Percentiles rank a stretch among this genome's conserved stretches.
Conservation (phyloP, 2,329 filamentous ascomycete genomes). For the Bipolaris sorokiniana region DNA sequence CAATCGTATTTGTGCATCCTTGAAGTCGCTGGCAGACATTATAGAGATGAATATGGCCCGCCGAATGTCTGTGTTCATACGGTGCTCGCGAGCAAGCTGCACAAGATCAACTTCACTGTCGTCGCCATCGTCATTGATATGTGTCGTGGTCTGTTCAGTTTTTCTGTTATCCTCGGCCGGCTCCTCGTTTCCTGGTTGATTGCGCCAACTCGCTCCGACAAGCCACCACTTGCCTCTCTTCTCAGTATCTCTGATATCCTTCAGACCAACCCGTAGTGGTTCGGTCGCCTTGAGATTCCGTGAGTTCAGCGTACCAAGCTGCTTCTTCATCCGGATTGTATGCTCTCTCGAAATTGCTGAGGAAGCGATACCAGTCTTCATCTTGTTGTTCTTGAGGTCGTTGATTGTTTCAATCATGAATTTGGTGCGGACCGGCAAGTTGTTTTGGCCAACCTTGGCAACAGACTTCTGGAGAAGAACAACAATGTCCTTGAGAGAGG, state of each 20-base stretch:
- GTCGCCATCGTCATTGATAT: constrained; percentile 26
- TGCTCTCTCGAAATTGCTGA: constrained; percentile 80
- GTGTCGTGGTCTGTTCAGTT: constrained; percentile 11
- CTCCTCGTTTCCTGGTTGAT: constrained; percentile 48
- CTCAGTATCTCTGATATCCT: constrained; percentile 81
- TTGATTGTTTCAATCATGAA: constrained; percentile 98
- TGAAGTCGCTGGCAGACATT: constrained; percentile 81
- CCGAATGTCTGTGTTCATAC: constrained; percentile 85
- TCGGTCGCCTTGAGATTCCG: constrained; percentile 74
- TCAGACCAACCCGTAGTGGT: constrained; percentile 79
- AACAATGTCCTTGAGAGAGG: constrained; percentile 87
- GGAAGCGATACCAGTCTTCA: constrained; percentile 75
- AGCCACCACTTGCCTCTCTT: constrained; percentile 98
- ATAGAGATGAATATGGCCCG: constrained; percentile 93
- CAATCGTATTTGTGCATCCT: constrained; percentile 81
- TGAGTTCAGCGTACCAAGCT: constrained; percentile 76
- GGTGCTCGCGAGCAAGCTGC: constrained; percentile 77
- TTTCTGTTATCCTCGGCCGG: constrained; percentile 46
- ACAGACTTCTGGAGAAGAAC: constrained; percentile 76
- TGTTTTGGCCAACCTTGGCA: constrained; percentile 68
- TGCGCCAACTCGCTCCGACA: constrained; percentile 87
- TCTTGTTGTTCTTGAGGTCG: constrained; percentile 90
- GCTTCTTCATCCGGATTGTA: constrained; percentile 86
- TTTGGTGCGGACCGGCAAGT: constrained; percentile 83
- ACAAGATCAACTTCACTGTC: constrained; percentile 65